Conservation (phyloP, 2,329 filamentous ascomycete species). For the Beauveria medogensis region DNA sequence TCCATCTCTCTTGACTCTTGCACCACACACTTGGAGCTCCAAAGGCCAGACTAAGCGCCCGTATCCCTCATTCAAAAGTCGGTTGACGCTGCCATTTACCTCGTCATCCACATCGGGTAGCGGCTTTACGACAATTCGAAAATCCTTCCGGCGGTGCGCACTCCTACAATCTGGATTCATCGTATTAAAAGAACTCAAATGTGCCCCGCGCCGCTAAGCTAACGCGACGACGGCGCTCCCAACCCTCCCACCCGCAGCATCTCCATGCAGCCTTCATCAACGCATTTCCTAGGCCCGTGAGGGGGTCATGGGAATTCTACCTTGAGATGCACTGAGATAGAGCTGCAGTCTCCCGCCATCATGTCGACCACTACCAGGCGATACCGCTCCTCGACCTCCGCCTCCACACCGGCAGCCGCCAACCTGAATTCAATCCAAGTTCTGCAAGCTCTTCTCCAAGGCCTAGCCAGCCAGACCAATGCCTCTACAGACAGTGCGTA, state of each 20-base stretch:
- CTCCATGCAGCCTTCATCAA: constrained; percentile 6
- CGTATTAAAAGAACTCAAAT: background rate
- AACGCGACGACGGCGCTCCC: background rate
- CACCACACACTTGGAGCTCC: background rate
- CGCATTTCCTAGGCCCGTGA: constrained; percentile 5
- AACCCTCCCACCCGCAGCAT: background rate
- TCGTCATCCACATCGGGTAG: background rate
- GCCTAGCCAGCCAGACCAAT: constrained; percentile 28
- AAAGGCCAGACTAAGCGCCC: background rate
- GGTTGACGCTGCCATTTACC: background rate
- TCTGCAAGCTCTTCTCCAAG: constrained; percentile 46
- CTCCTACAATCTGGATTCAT: background rate
- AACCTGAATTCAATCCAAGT: constrained; percentile 55
- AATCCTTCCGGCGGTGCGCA: background rate
- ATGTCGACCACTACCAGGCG: constrained; percentile 48
- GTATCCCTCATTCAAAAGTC: background rate
- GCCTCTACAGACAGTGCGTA: constrained; percentile 32
- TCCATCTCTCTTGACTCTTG: background rate
- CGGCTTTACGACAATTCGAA: too few species aligned
- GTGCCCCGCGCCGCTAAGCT: constrained; percentile 8
- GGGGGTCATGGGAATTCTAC: background rate
- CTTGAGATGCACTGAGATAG: constrained; percentile 3
- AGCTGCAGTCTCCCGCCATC: constrained; percentile 7
- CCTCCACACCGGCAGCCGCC: constrained; percentile 42
- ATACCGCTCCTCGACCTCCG: constrained; percentile 57